phyloP scores from a whole-genome alignment of 257 asterid genomes.

The Gardenia jasminoides region DNA sequence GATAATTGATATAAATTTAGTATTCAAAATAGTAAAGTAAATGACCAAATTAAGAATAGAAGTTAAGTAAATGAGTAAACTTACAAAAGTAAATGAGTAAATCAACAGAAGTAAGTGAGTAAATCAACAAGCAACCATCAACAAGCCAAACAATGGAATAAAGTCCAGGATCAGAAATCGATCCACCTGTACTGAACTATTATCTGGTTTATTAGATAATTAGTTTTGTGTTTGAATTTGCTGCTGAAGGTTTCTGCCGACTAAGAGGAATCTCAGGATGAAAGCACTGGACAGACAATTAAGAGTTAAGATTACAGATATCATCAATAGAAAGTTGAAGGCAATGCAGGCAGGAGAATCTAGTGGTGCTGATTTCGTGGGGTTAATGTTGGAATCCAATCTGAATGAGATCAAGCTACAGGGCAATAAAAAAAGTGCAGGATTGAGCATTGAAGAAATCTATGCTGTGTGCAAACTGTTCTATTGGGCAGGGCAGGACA shows the following conservation, averaged over 20 bases:
- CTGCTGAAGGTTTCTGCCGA: conserved; percentile 32
- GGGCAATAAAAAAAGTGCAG: conserved; percentile 21
- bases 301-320: conserved; percentile 20
- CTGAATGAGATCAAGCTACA: conserved; percentile 31
- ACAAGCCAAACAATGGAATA: too few species aligned
- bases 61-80: too few species aligned
- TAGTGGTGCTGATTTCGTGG: conserved; percentile 35
- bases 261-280: conserved; percentile 42
- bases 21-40: too few species aligned
- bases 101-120: too few species aligned
- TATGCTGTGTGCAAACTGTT: conserved; percentile 51
- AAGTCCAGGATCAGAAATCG: too few species aligned
- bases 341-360: conserved; percentile 25
- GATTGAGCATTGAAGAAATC: conserved; percentile 50
- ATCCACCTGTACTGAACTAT: too few species aligned
- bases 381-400: conserved; percentile 34
- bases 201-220: too few species aligned
- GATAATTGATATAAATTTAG: too few species aligned
- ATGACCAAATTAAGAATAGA: too few species aligned
- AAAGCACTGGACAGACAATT: conserved; percentile 35
- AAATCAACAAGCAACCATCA: too few species aligned
- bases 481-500: conserved; percentile 53
- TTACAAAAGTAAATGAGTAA: too few species aligned
- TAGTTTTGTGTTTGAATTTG: background rate
- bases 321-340: conserved; percentile 27